Evolutionary conservation across 352 stramenopile species (phyloP).

Genomic region (Pythium sp.): DNA sequence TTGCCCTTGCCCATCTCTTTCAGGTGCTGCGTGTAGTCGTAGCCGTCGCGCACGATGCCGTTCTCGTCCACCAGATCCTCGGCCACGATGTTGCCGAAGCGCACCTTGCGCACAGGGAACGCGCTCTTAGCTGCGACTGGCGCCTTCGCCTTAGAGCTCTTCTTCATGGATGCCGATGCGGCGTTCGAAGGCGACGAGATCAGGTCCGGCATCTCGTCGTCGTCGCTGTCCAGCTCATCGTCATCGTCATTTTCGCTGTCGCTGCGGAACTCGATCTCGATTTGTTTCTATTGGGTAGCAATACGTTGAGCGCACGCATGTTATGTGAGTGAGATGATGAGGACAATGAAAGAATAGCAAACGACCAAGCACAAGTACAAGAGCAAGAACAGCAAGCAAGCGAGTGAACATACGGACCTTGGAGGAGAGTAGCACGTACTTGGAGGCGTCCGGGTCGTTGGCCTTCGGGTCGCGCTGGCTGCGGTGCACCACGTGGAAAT

Average conservation of each 20-base stretch:
- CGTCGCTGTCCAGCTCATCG: slow-evolving; percentile 36
- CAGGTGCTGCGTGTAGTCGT: slow-evolving; percentile 92
- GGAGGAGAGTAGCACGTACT: slow-evolving; percentile 79
- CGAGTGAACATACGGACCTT: slow-evolving; percentile 20
- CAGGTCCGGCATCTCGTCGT: slow-evolving; percentile 58
- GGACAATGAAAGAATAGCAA: not conserved
- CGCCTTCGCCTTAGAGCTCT: slow-evolving; percentile 21
- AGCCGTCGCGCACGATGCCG: slow-evolving; percentile 89
- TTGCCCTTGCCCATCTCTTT: slow-evolving; percentile 87
- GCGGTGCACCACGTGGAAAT: slow-evolving; percentile 87
- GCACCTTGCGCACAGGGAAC: slow-evolving; percentile 60
- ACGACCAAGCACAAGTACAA: not conserved
- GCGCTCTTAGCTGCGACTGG: slow-evolving; percentile 14
- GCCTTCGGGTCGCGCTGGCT: slow-evolving; percentile 77
- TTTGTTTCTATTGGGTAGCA: slow-evolving; percentile 28
- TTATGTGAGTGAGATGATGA: not conserved
- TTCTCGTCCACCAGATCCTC: slow-evolving; percentile 85
- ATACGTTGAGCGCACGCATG: too few species aligned
- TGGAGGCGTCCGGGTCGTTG: slow-evolving; percentile 81
- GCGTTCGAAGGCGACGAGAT: slow-evolving; percentile 26
- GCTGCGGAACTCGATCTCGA: slow-evolving; percentile 61
- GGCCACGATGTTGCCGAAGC: slow-evolving; percentile 59
- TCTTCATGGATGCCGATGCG: slow-evolving; percentile 9
- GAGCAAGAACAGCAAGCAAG: not conserved
- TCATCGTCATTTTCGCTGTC: slow-evolving; percentile 44